Evolutionary conservation across 78 protist genomes (phyloP).

Genomic region (Protostelium mycophagum): DNA sequence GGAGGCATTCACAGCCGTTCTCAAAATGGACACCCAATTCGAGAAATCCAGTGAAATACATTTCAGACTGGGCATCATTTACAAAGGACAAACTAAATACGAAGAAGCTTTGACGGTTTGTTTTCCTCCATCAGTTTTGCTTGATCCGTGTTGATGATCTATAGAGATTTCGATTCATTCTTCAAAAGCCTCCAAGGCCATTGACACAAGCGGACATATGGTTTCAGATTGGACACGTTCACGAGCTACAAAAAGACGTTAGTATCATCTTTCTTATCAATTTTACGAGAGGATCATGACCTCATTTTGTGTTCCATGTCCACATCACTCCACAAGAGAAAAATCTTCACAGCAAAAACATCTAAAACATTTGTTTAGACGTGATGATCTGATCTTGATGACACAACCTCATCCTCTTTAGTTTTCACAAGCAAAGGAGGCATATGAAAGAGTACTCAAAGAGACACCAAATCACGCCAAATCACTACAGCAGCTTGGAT

Average conservation of each 20-base stretch:
- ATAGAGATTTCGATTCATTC: conserved; percentile 57
- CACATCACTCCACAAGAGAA: too few species aligned
- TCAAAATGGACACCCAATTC: conserved; percentile 76
- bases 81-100: conserved; percentile 71
- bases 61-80: conserved; percentile 78
- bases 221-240: conserved; percentile 84
- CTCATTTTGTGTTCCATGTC: too few species aligned
- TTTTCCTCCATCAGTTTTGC: neutral
- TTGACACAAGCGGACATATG: conserved; percentile 67
- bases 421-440: conserved; percentile 54
- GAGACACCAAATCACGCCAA: conserved; percentile 64
- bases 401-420: neutral
- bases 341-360: too few species aligned
- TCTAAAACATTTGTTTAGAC: too few species aligned
- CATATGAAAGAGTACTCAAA: conserved; percentile 77
- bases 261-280: conserved; percentile 4
- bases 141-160: neutral
- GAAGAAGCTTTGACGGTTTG: conserved; percentile 56
- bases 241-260: conserved; percentile 79
- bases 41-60: conserved; percentile 76
- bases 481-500: conserved; percentile 75
- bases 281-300: too few species aligned
- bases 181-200: conserved; percentile 66
- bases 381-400: too few species aligned
- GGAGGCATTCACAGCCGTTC: conserved; percentile 81